Evolutionary conservation across 164 flowering plant species (phyloP).

Genomic region (Echeveria elegans): DNA sequence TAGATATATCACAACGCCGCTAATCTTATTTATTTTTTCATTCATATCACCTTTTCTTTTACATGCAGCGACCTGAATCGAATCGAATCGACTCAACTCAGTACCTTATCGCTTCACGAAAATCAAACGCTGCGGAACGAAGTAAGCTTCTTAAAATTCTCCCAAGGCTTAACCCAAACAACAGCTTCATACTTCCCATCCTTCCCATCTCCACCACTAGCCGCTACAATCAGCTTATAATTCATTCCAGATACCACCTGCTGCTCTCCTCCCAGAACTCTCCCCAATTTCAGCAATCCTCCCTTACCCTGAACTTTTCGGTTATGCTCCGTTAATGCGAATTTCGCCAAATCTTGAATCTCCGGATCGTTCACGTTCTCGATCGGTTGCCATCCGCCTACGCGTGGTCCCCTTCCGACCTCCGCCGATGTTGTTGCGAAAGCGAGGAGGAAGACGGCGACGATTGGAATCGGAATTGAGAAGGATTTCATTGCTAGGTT

Average conservation of each 20-base stretch:
- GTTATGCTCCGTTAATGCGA: conserved; percentile 18
- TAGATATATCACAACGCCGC: too few relatives aligned
- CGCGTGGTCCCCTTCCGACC: background rate
- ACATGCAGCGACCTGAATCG: too few relatives aligned
- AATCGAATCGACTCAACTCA: too few relatives aligned
- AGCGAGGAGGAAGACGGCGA: background rate
- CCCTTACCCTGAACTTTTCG: background rate
- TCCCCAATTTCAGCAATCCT: conserved; percentile 4
- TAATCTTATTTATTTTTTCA: too few relatives aligned
- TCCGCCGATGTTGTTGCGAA: background rate
- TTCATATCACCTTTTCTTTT: too few relatives aligned
- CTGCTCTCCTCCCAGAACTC: conserved; percentile 8
- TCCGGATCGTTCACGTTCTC: conserved; percentile 11
- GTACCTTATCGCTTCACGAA: too few relatives aligned
- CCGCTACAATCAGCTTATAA: conserved; percentile 7
- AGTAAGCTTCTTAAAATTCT: background rate
- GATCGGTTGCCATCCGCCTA: conserved; percentile 12
- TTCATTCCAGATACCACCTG: conserved; percentile 14
- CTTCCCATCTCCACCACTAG: conserved; percentile 4
- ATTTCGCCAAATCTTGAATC: conserved; percentile 16
- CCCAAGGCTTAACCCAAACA: conserved; percentile 10
- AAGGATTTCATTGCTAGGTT: too few relatives aligned
- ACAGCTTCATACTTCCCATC: conserved; percentile 6
- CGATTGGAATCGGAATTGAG: background rate
- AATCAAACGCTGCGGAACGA: conserved; percentile 5